Base-by-base conservation (phyloP, 805 yeast species). In the Komagataella ulmi region DNA sequence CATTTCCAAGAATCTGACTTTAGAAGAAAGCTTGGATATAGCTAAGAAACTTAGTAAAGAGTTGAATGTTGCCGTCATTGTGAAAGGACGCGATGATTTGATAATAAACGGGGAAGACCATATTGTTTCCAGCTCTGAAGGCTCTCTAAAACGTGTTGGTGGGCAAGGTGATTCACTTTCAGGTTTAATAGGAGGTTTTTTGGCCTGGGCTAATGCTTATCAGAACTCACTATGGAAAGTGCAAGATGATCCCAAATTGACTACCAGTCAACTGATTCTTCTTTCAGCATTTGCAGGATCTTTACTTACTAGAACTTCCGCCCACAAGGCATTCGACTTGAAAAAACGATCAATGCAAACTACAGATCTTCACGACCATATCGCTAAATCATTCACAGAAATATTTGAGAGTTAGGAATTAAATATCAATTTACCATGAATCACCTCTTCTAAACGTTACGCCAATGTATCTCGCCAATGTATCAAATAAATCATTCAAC, bases 141-240 rank as follows among this genome's bases (percentile, higher is more conserved):
- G 98, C 1, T 83, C 93, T 6, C 65, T 69, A 49, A 84, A 87
- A 60, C 73, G 99, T 51, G 95, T 87, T 6, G 97, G 97, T 10
- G 99, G 99, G 0, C 98, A 93, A 67, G 99, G 99, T 23, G 99
- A 93, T 59, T 85, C 97, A 0, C 65, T 93, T 45, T 79, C 91
- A 0, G 99, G 99, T 0, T 71, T 87, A 21, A 67, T 89, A n/a
- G 89, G 90, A 1, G 83, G 96, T 0, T 71, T 91, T 59, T 60
- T 86, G 40, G 86, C 88, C 4, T 91, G 96, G 95, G 61, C 75
- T 21, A 83, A 84, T 10, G 66, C 72, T n/a, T 84, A 86, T 61
- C 75, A 77, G 54, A 60, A 73, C 36, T 64, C 70, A 2, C 59
- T 83, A 1, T 87, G 95, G 90, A 73, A 74, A 1, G 61, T 67